Conservation (phyloP, 768 basidiomycete species). For the Boletales sp. region DNA sequence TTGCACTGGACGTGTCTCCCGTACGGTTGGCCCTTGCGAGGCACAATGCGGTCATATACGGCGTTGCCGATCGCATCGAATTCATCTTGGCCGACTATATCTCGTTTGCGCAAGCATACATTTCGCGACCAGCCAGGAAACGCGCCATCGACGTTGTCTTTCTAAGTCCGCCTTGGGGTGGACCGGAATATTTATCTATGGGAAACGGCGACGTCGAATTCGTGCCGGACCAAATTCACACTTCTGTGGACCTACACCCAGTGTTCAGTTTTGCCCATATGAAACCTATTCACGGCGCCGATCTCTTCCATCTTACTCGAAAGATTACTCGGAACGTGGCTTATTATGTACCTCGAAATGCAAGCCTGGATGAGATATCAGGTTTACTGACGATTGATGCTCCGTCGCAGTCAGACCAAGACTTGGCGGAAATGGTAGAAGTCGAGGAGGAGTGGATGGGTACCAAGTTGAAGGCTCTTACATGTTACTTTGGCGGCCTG, state of each 20-base stretch:
- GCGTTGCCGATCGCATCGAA: slow-evolving; percentile 92
- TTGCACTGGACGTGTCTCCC: slow-evolving; percentile 87
- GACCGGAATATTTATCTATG: slow-evolving; percentile 60
- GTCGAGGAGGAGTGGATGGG: slow-evolving; percentile 98
- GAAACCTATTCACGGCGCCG: slow-evolving; percentile 75
- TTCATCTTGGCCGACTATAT: slow-evolving; percentile 88
- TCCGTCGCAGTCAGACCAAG: slow-evolving; percentile 1
- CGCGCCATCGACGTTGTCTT: slow-evolving; percentile 86
- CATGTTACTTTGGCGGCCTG: slow-evolving; percentile 90
- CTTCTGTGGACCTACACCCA: slow-evolving; percentile 34
- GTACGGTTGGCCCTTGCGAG: slow-evolving; percentile 84
- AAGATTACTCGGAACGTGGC: slow-evolving; percentile 79
- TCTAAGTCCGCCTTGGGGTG: slow-evolving; percentile 95
- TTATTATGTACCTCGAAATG: slow-evolving; percentile 86
- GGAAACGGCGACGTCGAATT: slow-evolving; percentile 3
- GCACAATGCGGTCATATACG: slow-evolving; percentile 92
- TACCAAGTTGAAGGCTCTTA: slow-evolving; percentile 86
- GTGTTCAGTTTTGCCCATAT: slow-evolving; percentile 71
- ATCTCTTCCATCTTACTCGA: slow-evolving; percentile 74
- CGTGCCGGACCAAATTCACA: neutral
- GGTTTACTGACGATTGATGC: slow-evolving; percentile 33
- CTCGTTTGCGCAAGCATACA: slow-evolving; percentile 64
- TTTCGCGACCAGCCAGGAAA: slow-evolving; percentile 22
- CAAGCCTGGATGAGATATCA: slow-evolving; percentile 68
- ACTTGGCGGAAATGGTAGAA: slow-evolving; percentile 61